Base-by-base conservation (phyloP, 805 yeast genomes). In the Ogataea sp. region DNA sequence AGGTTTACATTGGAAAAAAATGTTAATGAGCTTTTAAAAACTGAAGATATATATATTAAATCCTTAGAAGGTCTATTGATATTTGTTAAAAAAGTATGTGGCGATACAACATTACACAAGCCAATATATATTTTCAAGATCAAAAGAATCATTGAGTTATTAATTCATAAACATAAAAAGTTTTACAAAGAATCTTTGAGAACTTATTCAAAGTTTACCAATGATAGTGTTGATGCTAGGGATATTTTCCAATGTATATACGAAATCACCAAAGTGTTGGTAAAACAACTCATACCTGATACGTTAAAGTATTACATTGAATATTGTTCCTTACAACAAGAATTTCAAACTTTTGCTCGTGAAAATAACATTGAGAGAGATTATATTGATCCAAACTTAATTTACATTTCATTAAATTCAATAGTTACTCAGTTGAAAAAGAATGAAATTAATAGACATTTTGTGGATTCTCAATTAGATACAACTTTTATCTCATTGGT, bases 401-500 rank as follows among this genome's bases (percentile, higher is more conserved):
- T 30, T 17, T 3, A 30, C 7, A 17, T 30, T 16, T 6, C 5
- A 17, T 11, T 21, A 11, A 11, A 30, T 17, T 17, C 15, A 5
- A 6, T 9, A 4, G 18, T 30, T 16, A 30, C 15, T 8, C 3
- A 17, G 7, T 30, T 17, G 4, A 44, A 43, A 20, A 37, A 43
- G 9, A 49, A 48, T 26, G 41, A 51, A 25, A 50, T 59, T 24
- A 56, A 53, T 36, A 51, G 45, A 29, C 52, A 49, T 32, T 30
- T 30, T 17, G 18, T 16, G 15, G 33, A 30, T 30, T 6, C 67
- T 5, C 47, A 46, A 3, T 48, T 65, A 49, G 84, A 78, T 51
- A 58, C 75, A 21, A 69, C 82, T 4, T 73, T 78, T 37, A 48
- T 54, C 25, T 75, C 82, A 0, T 60, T 78, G 44, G 54, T 73